Evolutionary conservation across 202 grass and related monocot genomes (phyloP).

Genomic region (Panicum hallii): DNA sequence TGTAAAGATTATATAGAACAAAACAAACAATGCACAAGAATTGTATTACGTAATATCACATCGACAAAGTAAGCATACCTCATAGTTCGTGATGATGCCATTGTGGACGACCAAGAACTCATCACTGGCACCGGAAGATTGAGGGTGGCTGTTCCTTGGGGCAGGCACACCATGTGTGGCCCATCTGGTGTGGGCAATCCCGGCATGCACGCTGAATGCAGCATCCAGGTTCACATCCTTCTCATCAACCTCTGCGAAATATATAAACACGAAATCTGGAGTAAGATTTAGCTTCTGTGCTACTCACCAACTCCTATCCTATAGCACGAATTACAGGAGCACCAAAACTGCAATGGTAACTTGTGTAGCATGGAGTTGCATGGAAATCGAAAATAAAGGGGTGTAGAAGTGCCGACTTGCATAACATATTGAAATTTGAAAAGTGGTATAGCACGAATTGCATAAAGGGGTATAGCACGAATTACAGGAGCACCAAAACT

Average conservation of each 20-base stretch:
- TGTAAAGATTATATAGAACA: conserved; percentile 36
- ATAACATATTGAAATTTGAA: too few relatives aligned
- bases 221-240: conserved; percentile 82
- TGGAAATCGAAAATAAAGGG: background rate
- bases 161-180: conserved; percentile 90
- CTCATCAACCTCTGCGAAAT: conserved; percentile 74
- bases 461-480: background rate
- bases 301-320: background rate
- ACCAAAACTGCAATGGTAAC: background rate
- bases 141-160: conserved; percentile 93
- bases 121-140: conserved; percentile 78
- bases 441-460: too few relatives aligned
- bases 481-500: background rate
- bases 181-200: conserved; percentile 96
- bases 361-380: background rate
- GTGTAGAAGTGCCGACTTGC: background rate
- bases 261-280: background rate
- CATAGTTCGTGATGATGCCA: conserved; percentile 96
- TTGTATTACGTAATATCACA: background rate
- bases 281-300: conserved; percentile 18
- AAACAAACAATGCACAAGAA: conserved; percentile 34
- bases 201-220: conserved; percentile 79
- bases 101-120: conserved; percentile 99
- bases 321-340: background rate
- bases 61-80: conserved; percentile 58